phyloP scores from a whole-genome alignment of 164 flowering plant species.

The Vitis rupestris region DNA sequence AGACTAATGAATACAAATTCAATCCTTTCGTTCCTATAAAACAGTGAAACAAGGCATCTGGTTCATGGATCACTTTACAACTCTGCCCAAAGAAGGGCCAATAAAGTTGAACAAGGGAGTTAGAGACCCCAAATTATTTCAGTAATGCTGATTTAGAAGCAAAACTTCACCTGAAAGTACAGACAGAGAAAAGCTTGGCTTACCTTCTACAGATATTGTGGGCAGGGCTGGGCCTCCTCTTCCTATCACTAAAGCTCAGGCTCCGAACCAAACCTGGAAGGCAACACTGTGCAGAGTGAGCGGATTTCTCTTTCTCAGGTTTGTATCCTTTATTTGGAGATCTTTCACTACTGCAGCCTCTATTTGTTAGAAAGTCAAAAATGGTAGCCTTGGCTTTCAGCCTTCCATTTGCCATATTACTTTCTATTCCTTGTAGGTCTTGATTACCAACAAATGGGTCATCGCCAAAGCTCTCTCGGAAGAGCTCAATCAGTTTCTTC shows the following conservation, averaged over 20 bases:
- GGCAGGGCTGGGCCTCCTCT: constrained; percentile 18
- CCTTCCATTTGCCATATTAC: not conserved
- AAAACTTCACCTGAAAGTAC: no score
- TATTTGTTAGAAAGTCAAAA: constrained; percentile 3
- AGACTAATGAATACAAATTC: no score
- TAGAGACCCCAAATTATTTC: no score
- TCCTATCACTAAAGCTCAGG: constrained; percentile 29
- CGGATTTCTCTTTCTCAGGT: constrained; percentile 14
- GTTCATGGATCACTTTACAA: no score
- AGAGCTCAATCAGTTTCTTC: constrained; percentile 32
- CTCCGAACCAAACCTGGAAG: constrained; percentile 30
- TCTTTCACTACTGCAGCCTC: constrained; percentile 13
- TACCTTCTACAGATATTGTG: constrained; percentile 1
- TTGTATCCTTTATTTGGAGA: constrained; percentile 4
- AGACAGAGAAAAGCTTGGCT: not conserved
- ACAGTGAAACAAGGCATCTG: no score
- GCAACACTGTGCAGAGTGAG: constrained; percentile 21
- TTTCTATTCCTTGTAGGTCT: not conserved
- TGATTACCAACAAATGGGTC: constrained; percentile 1
- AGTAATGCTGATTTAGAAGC: no score
- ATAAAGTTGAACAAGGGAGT: no score
- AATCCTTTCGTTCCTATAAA: no score
- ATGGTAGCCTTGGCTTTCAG: not conserved
- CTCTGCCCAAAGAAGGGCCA: no score
- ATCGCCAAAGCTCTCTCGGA: constrained; percentile 21